Percentiles rank a stretch among this genome's conserved stretches.
These are phyloP conservation scores for Sporisorium iseilematis-ciliati DNA, from an alignment of 1,284 basidiomycete species.

Conservation along the genomic window DNA sequence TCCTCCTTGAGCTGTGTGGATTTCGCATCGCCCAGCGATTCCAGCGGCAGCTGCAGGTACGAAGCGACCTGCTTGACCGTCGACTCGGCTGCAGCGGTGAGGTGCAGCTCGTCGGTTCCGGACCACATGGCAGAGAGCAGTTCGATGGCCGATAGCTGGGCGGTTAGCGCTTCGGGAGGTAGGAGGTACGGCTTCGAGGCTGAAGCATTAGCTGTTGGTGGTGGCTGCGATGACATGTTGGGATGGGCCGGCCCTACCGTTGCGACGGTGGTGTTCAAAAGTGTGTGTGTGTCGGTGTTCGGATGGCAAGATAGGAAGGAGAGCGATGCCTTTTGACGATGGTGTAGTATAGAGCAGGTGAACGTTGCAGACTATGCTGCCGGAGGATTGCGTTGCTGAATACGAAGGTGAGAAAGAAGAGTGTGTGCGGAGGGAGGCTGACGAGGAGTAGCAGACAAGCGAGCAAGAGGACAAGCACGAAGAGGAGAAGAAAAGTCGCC, in stretches of 20 bases:
- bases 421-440: neutral
- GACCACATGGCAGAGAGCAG: conserved; percentile 57
- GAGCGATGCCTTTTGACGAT: too few species aligned
- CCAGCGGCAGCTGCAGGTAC: conserved; percentile 41
- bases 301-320: too few species aligned
- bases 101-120: conserved; percentile 32
- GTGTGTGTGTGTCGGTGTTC: too few species aligned
- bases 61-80: conserved; percentile 20
- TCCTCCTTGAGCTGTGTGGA: conserved; percentile 27
- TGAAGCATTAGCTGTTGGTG: too few species aligned
- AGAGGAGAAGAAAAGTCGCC: neutral
- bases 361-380: too few species aligned
- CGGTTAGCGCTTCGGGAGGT: conserved; percentile 37
- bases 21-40: conserved; percentile 13
- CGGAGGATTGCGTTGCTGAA: too few species aligned
- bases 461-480: neutral
- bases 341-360: too few species aligned
- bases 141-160: conserved; percentile 35
- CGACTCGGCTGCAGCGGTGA: conserved; percentile 15
- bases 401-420: too few species aligned
- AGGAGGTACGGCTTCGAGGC: too few species aligned
- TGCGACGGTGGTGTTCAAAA: too few species aligned
- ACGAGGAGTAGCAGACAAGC: neutral
- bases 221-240: too few species aligned
- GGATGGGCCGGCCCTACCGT: too few species aligned